Percentiles rank a stretch among this genome's conserved stretches.
Evolutionary conservation across 2,329 filamentous ascomycete genomes (phyloP).

Genomic region (Golovinomyces cichoracearum): DNA sequence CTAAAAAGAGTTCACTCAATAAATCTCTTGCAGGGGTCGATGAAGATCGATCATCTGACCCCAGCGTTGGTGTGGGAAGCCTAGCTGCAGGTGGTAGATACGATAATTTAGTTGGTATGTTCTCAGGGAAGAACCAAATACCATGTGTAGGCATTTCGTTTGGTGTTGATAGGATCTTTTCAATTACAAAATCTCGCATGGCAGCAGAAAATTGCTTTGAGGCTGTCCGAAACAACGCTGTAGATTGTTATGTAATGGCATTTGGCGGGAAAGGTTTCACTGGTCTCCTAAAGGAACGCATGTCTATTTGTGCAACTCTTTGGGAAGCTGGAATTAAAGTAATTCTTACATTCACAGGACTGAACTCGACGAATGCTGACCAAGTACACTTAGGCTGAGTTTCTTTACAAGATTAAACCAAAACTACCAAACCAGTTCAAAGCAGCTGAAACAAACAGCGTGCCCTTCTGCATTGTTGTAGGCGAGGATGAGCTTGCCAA

Average conservation of each 20-base stretch:
- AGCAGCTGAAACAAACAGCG: constrained; percentile 50
- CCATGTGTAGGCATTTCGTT: constrained; percentile 86
- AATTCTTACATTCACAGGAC: constrained; percentile 9
- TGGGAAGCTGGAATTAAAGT: constrained; percentile 77
- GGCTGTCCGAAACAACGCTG: constrained; percentile 39
- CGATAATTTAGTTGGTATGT: constrained; percentile 85
- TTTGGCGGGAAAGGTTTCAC: constrained; percentile 69
- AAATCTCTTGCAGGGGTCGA: constrained; percentile 20
- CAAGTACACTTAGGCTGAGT: constrained; percentile 39
- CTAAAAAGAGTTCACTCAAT: constrained; percentile 11
- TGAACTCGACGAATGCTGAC: background rate
- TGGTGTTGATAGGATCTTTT: constrained; percentile 85
- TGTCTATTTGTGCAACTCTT: constrained; percentile 48
- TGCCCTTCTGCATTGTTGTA: constrained; percentile 69
- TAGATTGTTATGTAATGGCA: constrained; percentile 86
- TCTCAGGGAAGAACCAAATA: constrained; percentile 58
- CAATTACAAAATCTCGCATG: constrained; percentile 58
- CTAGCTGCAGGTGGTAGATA: constrained; percentile 78
- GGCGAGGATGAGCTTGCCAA: constrained; percentile 69
- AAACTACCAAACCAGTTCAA: constrained; percentile 80
- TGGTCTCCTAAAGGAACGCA: constrained; percentile 58
- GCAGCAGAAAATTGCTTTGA: constrained; percentile 31
- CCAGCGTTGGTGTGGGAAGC: constrained; percentile 61
- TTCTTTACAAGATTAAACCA: constrained; percentile 70
- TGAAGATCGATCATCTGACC: constrained; percentile 47